Base-by-base conservation (phyloP, 805 yeast genomes). In the Kazachstania taianensis region DNA sequence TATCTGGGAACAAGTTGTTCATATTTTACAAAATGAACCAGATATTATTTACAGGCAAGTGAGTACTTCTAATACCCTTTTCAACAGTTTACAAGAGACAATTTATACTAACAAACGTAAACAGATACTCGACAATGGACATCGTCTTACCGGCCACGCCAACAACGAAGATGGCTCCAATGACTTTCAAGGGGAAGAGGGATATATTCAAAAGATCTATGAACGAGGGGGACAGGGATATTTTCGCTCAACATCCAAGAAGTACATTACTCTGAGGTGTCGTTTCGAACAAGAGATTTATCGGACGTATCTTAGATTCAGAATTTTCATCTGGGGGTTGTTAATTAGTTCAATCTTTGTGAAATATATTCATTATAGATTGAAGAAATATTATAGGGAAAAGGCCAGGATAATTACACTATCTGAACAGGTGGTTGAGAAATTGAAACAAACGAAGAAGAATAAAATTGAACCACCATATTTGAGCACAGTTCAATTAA, bases 1-100 rank as follows among this genome's bases (percentile, higher is more conserved):
- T 40, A 66, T 81, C 40, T 85, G 94, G 94, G 51, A 52, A 18
- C 70, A 73, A 46, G 78, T 78, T n/a, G 51, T 76, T 2, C 53
- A 63, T 24, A 78, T 75, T 47, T 66, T 84, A 43, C 72, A 73
- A 42, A 67, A 64, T 38, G 81, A 78, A 61, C 78, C 81, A 29
- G 83, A 76, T 55, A 69, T 79, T 53, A 74, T 70, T 61, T 80
- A 81, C 72, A 78, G 92, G 82, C 82, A 76, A 70, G 83, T 77
- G 70, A 50, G 54, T 55, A n/a, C 8, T 22, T 22, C 12, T 22
- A 48, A 37, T 17, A 19, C 19, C 39, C 43, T 38, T 39, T 33
- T 42, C 37, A 9, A 9, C 25, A 4, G 12, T 9, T 20, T 27
- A 35, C 23, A 35, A 30, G 15, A 19, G 4, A 10, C 18, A 8